Conservation (phyloP, 768 basidiomycete species). For the Hemileccinum impolitum region DNA sequence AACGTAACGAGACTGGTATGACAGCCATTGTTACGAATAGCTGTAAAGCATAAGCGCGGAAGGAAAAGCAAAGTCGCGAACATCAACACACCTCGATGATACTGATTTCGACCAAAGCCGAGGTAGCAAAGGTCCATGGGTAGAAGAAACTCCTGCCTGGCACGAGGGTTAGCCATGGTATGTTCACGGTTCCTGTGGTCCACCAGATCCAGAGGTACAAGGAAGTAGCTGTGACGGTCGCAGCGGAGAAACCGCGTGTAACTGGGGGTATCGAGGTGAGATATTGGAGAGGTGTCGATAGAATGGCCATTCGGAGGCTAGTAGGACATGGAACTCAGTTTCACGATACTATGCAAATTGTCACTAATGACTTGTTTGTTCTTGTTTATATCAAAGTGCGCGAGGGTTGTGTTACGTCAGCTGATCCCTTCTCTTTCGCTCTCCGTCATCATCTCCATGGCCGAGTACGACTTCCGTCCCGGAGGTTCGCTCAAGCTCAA, state of each 20-base stretch:
- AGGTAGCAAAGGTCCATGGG: constrained; percentile 94
- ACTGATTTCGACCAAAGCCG: constrained; percentile 81
- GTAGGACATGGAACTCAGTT: constrained; percentile 13
- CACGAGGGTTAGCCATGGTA: constrained; percentile 72
- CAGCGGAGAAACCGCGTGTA: constrained; percentile 67
- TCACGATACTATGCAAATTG: too few relatives aligned
- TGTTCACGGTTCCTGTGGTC: constrained; percentile 41
- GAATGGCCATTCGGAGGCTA: constrained; percentile 58
- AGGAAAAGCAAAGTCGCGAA: neutral
- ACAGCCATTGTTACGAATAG: constrained; percentile 71
- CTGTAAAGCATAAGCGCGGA: constrained; percentile 39
- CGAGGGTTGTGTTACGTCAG: constrained; percentile 30
- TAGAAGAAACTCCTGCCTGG: constrained; percentile 80
- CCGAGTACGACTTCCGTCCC: constrained; percentile 81
- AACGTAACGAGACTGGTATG: constrained; percentile 80
- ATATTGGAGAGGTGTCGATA: constrained; percentile 68
- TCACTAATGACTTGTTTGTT: constrained; percentile 22
- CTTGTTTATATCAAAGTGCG: constrained; percentile 18
- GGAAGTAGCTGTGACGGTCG: constrained; percentile 55
- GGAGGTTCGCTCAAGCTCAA: constrained; percentile 90
- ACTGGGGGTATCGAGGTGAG: constrained; percentile 73
- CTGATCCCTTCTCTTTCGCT: constrained; percentile 11
- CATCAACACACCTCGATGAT: constrained; percentile 69
- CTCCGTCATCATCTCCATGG: constrained; percentile 44
- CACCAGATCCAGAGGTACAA: constrained; percentile 66